Evolutionary conservation across 179 eudicot species (phyloP), one percentile per base, ranked within the genome.

Genomic region (Spergularia azorica): DNA sequence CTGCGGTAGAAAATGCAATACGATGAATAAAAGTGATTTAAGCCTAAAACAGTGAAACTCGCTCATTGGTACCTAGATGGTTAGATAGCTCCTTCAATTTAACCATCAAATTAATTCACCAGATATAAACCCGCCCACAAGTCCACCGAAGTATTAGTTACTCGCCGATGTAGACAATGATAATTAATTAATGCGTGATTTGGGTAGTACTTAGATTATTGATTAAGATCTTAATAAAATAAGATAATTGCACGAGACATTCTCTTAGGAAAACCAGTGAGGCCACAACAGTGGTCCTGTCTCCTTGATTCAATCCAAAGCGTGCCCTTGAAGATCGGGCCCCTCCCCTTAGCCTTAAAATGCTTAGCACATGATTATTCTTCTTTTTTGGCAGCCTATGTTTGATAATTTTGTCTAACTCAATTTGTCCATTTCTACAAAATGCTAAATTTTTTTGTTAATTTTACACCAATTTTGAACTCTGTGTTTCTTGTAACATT

Each of bases 221-320:
- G 48, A 43, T 43, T 43, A 43, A 43, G 48, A 43, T 43, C 8
- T 41, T 4, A 43, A 7, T 4, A 43, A 13, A 20, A 74, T 16
- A 3, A 82, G 39, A 20, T 12, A 82, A 57, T 70, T 69, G 76
- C 77, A 74, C 80, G 79, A 83, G 86, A 90, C 93, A 90, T 90
- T 90, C 88, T 81, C 86, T 86, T 86, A 81, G 50, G 76, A 88
- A 75, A 79, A 70, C 74, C 64, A 58, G 88, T 72, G 84, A 84
- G 88, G 66, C 64, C 74, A 55, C 76, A 86, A 76, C 75, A 85
- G 89, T 77, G 86, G 86, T 75, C 80, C 76, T 90, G 93, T 91
- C 96, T 91, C 92, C 96, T 89, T 79, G 90, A 87, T 88, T 86
- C 96, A 93, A 88, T 80, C 89, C 90, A 91, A 88, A 72, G 97